Evolutionary conservation across 2,329 filamentous ascomycete species (phyloP), one percentile per base, ranked within the genome.

Genomic region (Didymella arachidicola): DNA sequence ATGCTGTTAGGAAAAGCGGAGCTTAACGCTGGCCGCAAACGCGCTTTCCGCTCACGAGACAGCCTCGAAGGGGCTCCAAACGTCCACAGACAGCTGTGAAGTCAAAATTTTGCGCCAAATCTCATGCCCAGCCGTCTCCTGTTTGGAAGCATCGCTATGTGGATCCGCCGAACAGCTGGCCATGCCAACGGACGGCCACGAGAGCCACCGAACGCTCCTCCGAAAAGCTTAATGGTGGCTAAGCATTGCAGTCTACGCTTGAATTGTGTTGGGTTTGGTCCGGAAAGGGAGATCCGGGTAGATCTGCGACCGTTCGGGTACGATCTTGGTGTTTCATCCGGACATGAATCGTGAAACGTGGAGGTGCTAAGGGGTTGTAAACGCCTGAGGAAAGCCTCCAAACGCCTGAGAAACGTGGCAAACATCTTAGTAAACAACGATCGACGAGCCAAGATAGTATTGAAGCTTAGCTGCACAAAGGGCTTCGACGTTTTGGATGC

Each of bases 321-420:
- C 26, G 56, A 59, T 47, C 50, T 50, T 59, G 56, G 45, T 60
- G 57, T 60, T 60, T 60, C 57, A 57, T 18, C 36, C 49, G 52
- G 57, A 36, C 47, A 44, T 53, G 53, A 49, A 26, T 52, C 47
- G 18, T 51, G 47, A 56, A 55, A 60, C 57, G 27, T 32, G 42
- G 42, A n/a, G 26, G 36, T 51, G 4, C 43, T 19, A n/a, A 52
- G 39, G 36, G 36, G 42, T 48, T 56, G 55, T 56, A 49, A 60
- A 52, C 43, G 18, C 52, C 47, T 53, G 22, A 57, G 53, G 53
- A 57, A 60, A 60, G 19, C n/a, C n/a, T 39, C 36, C 36, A n/a
- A 39, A 39, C n/a, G 18, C 36, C 36, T 39, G 36, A 39, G n/a
- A 39, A 39, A 39, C 36, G 19, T 39, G 36, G 36, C 36, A 39